Evolutionary conservation across 305 asterid species (phyloP), one percentile per base, ranked within the genome.

Genomic region (Striga hermonthica): DNA sequence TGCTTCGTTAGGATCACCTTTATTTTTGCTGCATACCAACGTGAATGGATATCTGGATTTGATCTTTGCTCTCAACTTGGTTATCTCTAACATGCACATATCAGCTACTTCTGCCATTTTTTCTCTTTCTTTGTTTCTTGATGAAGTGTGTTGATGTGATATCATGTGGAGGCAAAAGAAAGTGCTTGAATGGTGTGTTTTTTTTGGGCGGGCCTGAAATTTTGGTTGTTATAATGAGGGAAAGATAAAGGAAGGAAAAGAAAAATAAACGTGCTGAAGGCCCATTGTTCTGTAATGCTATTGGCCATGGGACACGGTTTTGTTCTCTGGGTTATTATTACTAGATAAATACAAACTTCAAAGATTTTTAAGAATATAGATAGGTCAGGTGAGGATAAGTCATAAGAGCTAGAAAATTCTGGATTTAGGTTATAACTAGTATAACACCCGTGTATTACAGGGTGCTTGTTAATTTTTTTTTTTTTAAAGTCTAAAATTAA

Each of bases 91-190:
- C 6, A 68, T 43, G 62, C 84, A 69, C 44, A 63, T 5, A 62
- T 69, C 77, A 35, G 68, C 75, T 47, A 71, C 76, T 9, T 72
- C 72, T 68, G 76, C 75, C 79, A 76, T 73, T 36, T 49, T 11
- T 35, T 49, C 10, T 49, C 10, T 14, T 4, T 49, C 15, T 12
- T 28, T 49, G 54, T 47, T 47, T 11, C 54, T 47, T 47, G 9
- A 44, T 44, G 12, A 49, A 4, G 22, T 22, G 2, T 22, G 31
- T 22, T 22, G 31, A 22, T 2, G 31, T 22, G 31, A 22, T 22
- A 0, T n/a, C n/a, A n/a, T 22, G 31, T 22, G 31, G 2, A 22
- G 31, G 31, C 31, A 22, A 22, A 22, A 22, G 1, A 22, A 22
- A 22, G 31, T 22, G 31, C 31, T 22, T 22, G 31, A 22, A 22